Conservation (phyloP, 331 rosid genomes). For the Erythrophleum ivorense region DNA sequence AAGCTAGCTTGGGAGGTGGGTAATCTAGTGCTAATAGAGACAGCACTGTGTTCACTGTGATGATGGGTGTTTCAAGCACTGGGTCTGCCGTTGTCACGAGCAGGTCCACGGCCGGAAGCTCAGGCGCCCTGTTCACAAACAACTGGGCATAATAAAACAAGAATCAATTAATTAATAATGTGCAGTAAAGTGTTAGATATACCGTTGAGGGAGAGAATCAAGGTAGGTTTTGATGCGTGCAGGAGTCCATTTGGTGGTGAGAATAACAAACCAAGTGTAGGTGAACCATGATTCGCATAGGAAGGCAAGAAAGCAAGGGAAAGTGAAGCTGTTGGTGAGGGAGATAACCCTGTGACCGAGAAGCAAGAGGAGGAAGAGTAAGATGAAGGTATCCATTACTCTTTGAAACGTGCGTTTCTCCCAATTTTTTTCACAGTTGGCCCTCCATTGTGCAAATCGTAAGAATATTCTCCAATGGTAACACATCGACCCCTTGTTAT, state of each 20-base stretch:
- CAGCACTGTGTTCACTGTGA: slow-evolving; percentile 72
- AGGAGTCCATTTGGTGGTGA: slow-evolving; percentile 60
- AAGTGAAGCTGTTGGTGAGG: slow-evolving; percentile 18
- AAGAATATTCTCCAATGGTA: too few relatives aligned
- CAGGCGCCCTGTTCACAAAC: not conserved
- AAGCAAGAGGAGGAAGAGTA: slow-evolving; percentile 56
- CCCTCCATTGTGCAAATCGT: not conserved
- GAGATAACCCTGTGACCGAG: slow-evolving; percentile 46
- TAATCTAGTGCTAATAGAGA: slow-evolving; percentile 77
- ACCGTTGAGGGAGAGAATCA: slow-evolving; percentile 54
- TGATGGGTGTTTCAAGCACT: slow-evolving; percentile 70
- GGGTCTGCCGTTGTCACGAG: slow-evolving; percentile 80
- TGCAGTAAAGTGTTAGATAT: not conserved
- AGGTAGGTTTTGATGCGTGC: slow-evolving; percentile 43
- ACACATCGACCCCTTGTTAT: not conserved
- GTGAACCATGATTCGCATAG: slow-evolving; percentile 69
- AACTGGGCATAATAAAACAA: not conserved
- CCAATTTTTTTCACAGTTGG: slow-evolving; percentile 30
- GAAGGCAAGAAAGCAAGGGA: slow-evolving; percentile 52
- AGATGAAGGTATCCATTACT: slow-evolving; percentile 43
- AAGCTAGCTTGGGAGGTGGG: slow-evolving; percentile 70
- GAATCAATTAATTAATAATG: too few relatives aligned
- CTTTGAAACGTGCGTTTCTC: slow-evolving; percentile 34
- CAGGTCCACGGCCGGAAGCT: slow-evolving; percentile 73
- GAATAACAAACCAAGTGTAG: slow-evolving; percentile 44